phyloP scores from a whole-genome alignment of 805 yeast genomes.

The Lipomyces sp. region DNA sequence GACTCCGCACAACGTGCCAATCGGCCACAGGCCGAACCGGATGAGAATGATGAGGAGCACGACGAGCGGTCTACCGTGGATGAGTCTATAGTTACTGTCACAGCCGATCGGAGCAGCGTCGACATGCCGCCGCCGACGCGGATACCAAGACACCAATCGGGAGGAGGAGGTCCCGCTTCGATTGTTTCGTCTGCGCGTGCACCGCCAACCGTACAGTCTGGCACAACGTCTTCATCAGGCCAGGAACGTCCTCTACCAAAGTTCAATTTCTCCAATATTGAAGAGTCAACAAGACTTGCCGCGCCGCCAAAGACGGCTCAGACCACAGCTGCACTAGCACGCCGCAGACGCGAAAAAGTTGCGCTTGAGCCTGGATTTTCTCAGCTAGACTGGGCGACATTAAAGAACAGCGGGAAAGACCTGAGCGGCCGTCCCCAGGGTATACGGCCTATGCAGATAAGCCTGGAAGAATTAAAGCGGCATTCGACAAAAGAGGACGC shows the following conservation, averaged over 20 bases:
- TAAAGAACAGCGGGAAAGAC: constrained; percentile 55
- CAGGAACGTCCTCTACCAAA: constrained; percentile 9
- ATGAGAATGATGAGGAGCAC: background rate
- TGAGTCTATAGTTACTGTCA: background rate
- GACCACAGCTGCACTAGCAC: constrained; percentile 11
- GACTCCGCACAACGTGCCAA: constrained; percentile 32
- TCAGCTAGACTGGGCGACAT: constrained; percentile 82
- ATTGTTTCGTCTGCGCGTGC: background rate
- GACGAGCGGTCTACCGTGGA: background rate
- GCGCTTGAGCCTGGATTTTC: constrained; percentile 77
- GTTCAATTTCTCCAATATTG: constrained; percentile 17
- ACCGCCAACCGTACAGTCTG: constrained; percentile 1
- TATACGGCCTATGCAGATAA: constrained; percentile 41
- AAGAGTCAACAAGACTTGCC: background rate
- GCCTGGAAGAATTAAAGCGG: constrained; percentile 59
- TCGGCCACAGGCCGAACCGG: background rate
- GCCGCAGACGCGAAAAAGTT: constrained; percentile 51
- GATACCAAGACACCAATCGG: background rate
- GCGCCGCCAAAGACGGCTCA: background rate
- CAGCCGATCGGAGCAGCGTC: background rate
- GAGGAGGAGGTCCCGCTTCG: background rate
- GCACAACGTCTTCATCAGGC: constrained; percentile 2
- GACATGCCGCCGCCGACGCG: background rate
- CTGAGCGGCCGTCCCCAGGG: constrained; percentile 48
- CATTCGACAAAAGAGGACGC: constrained; percentile 71